Base-by-base conservation (phyloP, 2,329 filamentous ascomycete species). In the Colletotrichum tanaceti region DNA sequence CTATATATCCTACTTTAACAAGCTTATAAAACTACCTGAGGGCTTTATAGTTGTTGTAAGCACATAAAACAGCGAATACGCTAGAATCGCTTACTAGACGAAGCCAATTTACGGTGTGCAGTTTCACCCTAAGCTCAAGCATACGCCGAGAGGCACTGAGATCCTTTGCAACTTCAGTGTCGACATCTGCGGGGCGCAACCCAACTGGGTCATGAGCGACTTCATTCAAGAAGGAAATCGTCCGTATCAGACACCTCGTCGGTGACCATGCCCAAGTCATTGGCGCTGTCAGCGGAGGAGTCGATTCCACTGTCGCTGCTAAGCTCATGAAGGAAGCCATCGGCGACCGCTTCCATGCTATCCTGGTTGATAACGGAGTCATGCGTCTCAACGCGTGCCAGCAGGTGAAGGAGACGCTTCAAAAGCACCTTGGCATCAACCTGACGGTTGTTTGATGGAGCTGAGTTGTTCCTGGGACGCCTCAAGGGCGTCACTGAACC, bases 1-100 rank as follows among this genome's bases (percentile, higher is more conserved):
- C 16, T 95, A 88, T 86, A 98, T 98, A 94, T 92, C 88, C 73
- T 95, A 98, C 78, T 90, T 90, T 67, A 94, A 98, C 81, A 97
- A 97, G 84, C 87, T 98, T 13, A 86, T 86, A 46, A 82, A 86
- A 63, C 84, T 97, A 46, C 94, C 94, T 10, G 83, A 90, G 43
- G 87, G 85, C 47, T 97, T 97, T 77, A 81, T 87, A 68, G 89
- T 86, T 18, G 88, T 97, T 73, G 94, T 92, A 58, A 90, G 85
- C 5, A 95, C 93, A 2, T 77, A 83, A 58, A 97, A 96, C 81
- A 89, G 92, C 0, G 88, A 90, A 28, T 97, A 87, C 73, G 94
- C 94, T 13, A 93, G 89, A 67, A 97, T 95, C 73, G 91, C 90
- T 20, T 91, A 94, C 77, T 76, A 88, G 77, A 80, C 81, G 10